Base-by-base conservation (phyloP, 2,329 filamentous ascomycete genomes). In the Ophiocordyceps camponoti-leonardi region DNA sequence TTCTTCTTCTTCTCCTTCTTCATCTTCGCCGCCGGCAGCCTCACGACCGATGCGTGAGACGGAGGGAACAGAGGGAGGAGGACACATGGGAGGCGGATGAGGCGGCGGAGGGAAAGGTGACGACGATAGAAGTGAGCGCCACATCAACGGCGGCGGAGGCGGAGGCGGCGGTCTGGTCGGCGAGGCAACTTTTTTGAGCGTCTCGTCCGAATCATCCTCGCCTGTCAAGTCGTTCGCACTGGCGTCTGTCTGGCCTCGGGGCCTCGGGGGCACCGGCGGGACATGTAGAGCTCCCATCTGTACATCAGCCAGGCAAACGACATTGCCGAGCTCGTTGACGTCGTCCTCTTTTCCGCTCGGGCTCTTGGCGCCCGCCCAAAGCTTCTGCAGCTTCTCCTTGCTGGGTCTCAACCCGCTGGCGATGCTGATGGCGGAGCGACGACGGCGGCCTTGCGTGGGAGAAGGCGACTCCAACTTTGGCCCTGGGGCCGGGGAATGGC, bases 321-420 rank as follows among this genome's bases (percentile, higher is more conserved):
- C 46, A 14, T 42, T 40, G 43, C 47, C 44, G 41, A 50, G 23
- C 33, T 50, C 48, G 22, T 53, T 50, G 26, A 54, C 56, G 18
- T 53, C 56, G 43, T 54, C 48, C 40, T 58, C 58, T 33, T 37
- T 37, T 37, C 50, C 43, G 30, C 49, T 52, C 30, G 52, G 49
- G 18, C 45, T 49, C 48, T 55, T 61, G 45, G 56, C 50, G 48
- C 53, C 54, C 6, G 57, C 49, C 42, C 56, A 56, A n/a, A 50
- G 52, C 46, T 58, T 62, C 39, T 57, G 56, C 16, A 62, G 52
- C 47, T 53, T 62, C 47, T 54, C 52, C 44, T 54, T 51, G 20
- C 50, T 46, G 11, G 56, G 57, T 39, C 56, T 59, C 43, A 56
- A 44, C 39, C 49, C 53, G 37, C n/a, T 46, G 20, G 46, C 48